Evolutionary conservation across 2,329 filamentous ascomycete species (phyloP), one percentile per base, ranked within the genome.

Genomic region (Didymella pinodella): DNA sequence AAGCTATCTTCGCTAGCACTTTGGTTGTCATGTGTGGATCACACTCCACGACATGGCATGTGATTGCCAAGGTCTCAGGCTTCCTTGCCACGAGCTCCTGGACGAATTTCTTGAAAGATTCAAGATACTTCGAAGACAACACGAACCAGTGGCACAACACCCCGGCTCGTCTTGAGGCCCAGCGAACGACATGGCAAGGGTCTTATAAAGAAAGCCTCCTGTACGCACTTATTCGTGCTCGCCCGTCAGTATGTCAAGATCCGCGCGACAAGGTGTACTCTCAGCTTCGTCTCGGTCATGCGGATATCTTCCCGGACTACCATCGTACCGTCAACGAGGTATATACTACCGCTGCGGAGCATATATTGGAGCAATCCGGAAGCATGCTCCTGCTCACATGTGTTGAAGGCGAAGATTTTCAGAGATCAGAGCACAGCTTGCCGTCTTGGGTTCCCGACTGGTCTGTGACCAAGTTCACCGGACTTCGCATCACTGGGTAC

Each of bases 391-490:
- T 66, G 7, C 49, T 66, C n/a, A 59, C 58, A 10, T 63, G 49
- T 52, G 60, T 64, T 7, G 65, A 70, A 45, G 63, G 64, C 34
- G 38, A 59, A 16, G 54, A 62, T 2, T 66, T 66, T 18, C 66
- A 65, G 20, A 41, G 40, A 5, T 20, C 18, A 11, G 31, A 61
- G 7, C 31, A 38, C 10, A 32, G 32, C 7, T 38, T 70, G 14
- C 65, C 63, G 11, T 69, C 66, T 3, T 70, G 62, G 65, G 66
- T 66, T 3, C 62, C 67, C 2, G 65, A 68, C 45, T 70, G 65
- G 65, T 59, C 48, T 26, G 34, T 54, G 18, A 53, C 49, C 3
- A 44, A 57, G 22, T 40, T 38, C 16, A 28, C 60, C 2, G 60
- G 63, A 0, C 58, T 66, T 16, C 54, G 66, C 11, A 31, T 65